Conservation (phyloP, 352 stramenopile species). For the Aphanomyces invadans region DNA sequence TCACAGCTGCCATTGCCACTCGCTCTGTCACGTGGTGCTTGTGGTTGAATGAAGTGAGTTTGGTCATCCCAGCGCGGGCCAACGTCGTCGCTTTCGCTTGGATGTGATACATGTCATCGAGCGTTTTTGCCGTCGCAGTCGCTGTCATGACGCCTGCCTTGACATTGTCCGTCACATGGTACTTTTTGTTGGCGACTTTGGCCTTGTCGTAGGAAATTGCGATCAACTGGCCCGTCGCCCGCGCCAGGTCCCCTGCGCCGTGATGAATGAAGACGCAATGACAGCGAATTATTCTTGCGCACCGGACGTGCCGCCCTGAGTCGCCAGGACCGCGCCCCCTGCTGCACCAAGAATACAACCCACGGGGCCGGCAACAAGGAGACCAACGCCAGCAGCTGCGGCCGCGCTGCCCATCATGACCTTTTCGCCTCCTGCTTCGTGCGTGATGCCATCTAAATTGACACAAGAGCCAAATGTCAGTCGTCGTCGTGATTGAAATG, state of each 20-base stretch:
- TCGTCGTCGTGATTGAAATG: background rate
- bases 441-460: background rate
- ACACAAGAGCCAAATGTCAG: background rate
- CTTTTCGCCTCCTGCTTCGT: background rate
- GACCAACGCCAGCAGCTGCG: background rate
- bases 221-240: background rate
- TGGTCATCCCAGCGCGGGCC: background rate
- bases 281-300: too few relatives aligned
- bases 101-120: constrained; percentile 7
- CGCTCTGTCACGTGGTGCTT: constrained; percentile 6
- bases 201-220: background rate
- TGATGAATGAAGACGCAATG: background rate
- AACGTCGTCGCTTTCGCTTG: background rate
- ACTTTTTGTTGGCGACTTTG: background rate
- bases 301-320: background rate
- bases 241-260: background rate
- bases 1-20: background rate
- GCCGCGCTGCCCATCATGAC: background rate
- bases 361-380: background rate
- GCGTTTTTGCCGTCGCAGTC: background rate
- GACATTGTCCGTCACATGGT: background rate
- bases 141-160: background rate
- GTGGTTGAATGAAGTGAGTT: background rate
- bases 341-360: background rate
- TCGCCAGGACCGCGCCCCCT: background rate